Percentiles rank a stretch among this genome's conserved stretches.
Conservation (phyloP, 371 early-diverging fungal genomes). For the Mucor racemosus region DNA sequence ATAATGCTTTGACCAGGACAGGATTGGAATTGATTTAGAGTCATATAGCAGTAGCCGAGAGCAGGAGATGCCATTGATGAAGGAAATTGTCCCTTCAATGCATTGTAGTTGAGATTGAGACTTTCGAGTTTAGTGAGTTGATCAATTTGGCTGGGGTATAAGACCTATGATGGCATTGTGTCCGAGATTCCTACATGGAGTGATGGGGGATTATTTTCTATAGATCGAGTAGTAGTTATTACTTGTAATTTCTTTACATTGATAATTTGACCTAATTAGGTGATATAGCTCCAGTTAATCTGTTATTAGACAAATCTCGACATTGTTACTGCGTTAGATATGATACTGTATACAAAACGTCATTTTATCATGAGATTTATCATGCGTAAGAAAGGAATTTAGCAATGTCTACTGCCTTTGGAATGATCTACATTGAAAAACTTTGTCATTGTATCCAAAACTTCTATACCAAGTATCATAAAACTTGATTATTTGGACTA, state of each 20-base stretch:
- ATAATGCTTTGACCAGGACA: slow-evolving; percentile 52
- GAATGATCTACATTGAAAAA: background rate
- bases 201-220: too few relatives aligned
- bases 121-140: slow-evolving; percentile 44
- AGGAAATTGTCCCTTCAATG: slow-evolving; percentile 57
- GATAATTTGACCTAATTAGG: slow-evolving; percentile 44
- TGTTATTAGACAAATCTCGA: slow-evolving; percentile 59
- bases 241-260: slow-evolving; percentile 50
- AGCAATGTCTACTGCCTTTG: background rate
- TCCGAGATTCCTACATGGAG: slow-evolving; percentile 40
- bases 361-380: background rate
- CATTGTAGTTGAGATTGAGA: slow-evolving; percentile 54
- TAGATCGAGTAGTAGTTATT: too few relatives aligned
- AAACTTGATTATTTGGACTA: background rate
- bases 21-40: slow-evolving; percentile 56
- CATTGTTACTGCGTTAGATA: too few relatives aligned
- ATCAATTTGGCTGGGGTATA: slow-evolving; percentile 49
- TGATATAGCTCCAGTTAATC: slow-evolving; percentile 53
- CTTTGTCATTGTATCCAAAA: background rate
- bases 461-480: background rate
- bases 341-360: too few relatives aligned
- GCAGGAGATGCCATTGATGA: slow-evolving; percentile 43
- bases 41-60: slow-evolving; percentile 53
- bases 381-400: background rate
- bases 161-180: slow-evolving; percentile 52